Conservation (phyloP, 1,284 basidiomycete genomes). For the Caloboletus inedulis region DNA sequence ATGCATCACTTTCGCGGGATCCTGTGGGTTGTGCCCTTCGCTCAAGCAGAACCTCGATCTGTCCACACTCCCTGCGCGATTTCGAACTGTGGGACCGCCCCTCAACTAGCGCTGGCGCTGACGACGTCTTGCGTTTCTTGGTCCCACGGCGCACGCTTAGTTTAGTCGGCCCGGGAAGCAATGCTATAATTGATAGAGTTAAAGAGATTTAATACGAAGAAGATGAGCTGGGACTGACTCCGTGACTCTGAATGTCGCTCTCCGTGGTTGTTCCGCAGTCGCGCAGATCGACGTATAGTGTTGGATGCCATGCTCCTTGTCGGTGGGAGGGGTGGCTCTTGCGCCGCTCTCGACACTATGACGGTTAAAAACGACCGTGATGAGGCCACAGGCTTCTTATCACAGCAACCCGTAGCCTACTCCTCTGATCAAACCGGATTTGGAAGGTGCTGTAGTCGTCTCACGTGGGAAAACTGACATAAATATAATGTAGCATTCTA, state of each 20-base stretch:
- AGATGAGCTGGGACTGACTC: slow-evolving; percentile 10
- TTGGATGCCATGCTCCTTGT: slow-evolving; percentile 27
- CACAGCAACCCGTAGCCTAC: not conserved
- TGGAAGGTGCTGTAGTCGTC: slow-evolving; percentile 33
- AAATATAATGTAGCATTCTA: too few relatives aligned
- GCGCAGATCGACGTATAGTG: slow-evolving; percentile 24
- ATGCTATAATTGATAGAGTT: slow-evolving; percentile 11
- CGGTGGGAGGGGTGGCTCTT: slow-evolving; percentile 11
- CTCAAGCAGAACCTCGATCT: slow-evolving; percentile 6
- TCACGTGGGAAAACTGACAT: slow-evolving; percentile 22
- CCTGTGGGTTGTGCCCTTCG: not conserved
- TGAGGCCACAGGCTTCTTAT: not conserved
- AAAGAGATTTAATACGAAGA: not conserved
- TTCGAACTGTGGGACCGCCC: slow-evolving; percentile 1
- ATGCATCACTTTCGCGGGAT: slow-evolving; percentile 3
- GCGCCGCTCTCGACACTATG: slow-evolving; percentile 16
- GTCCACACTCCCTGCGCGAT: slow-evolving; percentile 17
- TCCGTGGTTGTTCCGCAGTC: slow-evolving; percentile 11
- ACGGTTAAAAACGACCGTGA: slow-evolving; percentile 5
- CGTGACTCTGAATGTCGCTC: not conserved
- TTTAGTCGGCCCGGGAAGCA: not conserved
- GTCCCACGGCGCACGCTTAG: not conserved
- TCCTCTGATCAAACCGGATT: slow-evolving; percentile 22
- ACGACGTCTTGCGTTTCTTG: slow-evolving; percentile 12
- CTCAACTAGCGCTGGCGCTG: not conserved